Percentiles rank a stretch among this genome's conserved stretches.
Conservation (phyloP, 306 rosid genomes). For the Begonia fuchsioides region DNA sequence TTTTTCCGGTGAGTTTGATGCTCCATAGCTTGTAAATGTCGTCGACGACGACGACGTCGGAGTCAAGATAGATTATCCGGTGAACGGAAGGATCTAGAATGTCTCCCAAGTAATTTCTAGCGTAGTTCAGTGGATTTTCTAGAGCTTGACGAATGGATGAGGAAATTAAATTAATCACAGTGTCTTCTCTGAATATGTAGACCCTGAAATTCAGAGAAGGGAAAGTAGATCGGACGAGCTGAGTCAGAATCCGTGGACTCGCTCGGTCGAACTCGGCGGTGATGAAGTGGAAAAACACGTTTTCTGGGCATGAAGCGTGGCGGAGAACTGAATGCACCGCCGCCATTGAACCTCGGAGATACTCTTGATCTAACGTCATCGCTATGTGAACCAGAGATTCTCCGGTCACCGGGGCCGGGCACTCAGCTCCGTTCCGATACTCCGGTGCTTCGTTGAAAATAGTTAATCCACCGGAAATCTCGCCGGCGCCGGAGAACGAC, state of each 20-base stretch:
- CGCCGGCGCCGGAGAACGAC: slow-evolving; percentile 19
- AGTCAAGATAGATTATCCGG: slow-evolving; percentile 78
- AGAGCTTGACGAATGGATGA: slow-evolving; percentile 66
- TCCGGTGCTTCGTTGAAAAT: slow-evolving; percentile 70
- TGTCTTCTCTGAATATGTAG: slow-evolving; percentile 72
- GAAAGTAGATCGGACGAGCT: slow-evolving; percentile 59
- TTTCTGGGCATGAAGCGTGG: slow-evolving; percentile 84
- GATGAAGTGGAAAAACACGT: slow-evolving; percentile 75
- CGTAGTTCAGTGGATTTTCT: slow-evolving; percentile 89
- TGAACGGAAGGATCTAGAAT: slow-evolving; percentile 56
- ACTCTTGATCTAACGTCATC: slow-evolving; percentile 80
- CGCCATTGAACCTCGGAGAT: slow-evolving; percentile 79
- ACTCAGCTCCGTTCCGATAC: slow-evolving; percentile 68
- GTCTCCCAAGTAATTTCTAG: slow-evolving; percentile 78
- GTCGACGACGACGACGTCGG: slow-evolving; percentile 68
- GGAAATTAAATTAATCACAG: slow-evolving; percentile 68
- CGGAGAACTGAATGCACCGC: slow-evolving; percentile 79
- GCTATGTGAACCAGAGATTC: slow-evolving; percentile 64
- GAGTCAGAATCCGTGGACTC: slow-evolving; percentile 48
- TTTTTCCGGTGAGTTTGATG: slow-evolving; percentile 18
- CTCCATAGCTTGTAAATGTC: slow-evolving; percentile 79
- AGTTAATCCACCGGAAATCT: background rate
- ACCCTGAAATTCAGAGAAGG: slow-evolving; percentile 80
- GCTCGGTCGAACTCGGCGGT: slow-evolving; percentile 87
- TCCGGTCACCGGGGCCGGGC: slow-evolving; percentile 20